A percentile compares a stretch with the other conserved stretches of the same genome.
Conservation (phyloP, 345 rosid genomes). For the Erucastrum elatum region DNA sequence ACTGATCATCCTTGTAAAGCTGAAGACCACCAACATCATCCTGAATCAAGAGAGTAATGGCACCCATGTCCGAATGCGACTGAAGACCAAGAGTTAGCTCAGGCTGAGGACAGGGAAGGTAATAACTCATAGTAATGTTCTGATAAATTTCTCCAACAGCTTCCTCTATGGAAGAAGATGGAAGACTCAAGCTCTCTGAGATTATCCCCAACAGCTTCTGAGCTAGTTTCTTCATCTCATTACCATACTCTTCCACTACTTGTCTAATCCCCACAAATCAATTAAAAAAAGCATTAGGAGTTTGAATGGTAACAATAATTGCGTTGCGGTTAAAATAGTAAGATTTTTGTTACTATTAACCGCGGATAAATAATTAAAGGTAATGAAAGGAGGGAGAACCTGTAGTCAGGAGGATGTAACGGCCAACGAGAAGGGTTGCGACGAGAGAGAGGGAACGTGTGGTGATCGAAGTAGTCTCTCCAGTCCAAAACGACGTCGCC, state of each 20-base stretch:
- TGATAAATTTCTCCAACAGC: conserved; percentile 76
- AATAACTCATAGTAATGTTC: conserved; percentile 80
- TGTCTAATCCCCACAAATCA: conserved; percentile 38
- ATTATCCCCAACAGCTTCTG: conserved; percentile 58
- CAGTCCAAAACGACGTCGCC: conserved; percentile 65
- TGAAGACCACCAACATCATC: conserved; percentile 84
- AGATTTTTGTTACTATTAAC: background rate
- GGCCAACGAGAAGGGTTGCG: conserved; percentile 82
- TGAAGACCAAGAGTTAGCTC: conserved; percentile 88
- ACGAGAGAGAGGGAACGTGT: conserved; percentile 73
- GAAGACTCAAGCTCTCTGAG: conserved; percentile 66
- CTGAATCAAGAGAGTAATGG: conserved; percentile 77
- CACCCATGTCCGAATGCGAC: conserved; percentile 84
- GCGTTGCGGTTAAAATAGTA: too few species aligned
- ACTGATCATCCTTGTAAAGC: conserved; percentile 62
- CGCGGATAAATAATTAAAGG: background rate
- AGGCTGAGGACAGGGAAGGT: conserved; percentile 92
- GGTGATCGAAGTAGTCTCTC: conserved; percentile 97
- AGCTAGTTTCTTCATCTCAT: conserved; percentile 61
- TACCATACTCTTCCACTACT: conserved; percentile 59
- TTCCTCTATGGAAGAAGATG: conserved; percentile 54
- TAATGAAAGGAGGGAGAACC: conserved; percentile 37
- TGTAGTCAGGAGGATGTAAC: conserved; percentile 59
- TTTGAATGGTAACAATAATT: too few species aligned
- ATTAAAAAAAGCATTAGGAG: background rate